A percentile compares a stretch with the other conserved stretches of the same genome.
Conservation (phyloP, 73 alveolate species). For the Tetrahymena malaccensis region DNA sequence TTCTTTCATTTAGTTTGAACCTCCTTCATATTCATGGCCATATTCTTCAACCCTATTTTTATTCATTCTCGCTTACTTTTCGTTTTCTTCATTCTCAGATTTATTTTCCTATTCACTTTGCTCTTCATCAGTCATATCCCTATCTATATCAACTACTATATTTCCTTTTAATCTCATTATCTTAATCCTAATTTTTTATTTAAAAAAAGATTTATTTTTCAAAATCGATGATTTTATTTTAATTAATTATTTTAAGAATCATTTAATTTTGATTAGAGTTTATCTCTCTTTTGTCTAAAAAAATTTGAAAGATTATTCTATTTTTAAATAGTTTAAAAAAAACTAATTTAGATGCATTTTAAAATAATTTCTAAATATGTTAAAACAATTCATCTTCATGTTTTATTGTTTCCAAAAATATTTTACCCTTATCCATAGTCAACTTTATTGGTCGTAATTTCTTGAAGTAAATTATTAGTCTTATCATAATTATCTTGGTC, state of each 20-base stretch:
- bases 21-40: background rate
- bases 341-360: too few species aligned
- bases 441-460: background rate
- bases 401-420: background rate
- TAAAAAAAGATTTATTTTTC: too few species aligned
- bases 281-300: too few species aligned
- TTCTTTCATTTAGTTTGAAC: background rate
- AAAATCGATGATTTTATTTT: too few species aligned
- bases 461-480: background rate
- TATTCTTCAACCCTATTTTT: background rate
- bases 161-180: background rate
- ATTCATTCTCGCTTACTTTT: background rate
- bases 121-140: background rate
- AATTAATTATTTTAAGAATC: too few species aligned
- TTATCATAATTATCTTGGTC: background rate
- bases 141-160: background rate
- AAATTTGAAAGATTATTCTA: too few species aligned
- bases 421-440: background rate
- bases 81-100: background rate
- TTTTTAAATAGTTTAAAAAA: too few species aligned
- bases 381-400: too few species aligned
- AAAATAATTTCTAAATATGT: background rate
- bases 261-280: too few species aligned
- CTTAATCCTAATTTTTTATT: background rate
- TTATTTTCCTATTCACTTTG: background rate